Conservation (phyloP, 768 basidiomycete genomes). For the Ramaria rubella region DNA sequence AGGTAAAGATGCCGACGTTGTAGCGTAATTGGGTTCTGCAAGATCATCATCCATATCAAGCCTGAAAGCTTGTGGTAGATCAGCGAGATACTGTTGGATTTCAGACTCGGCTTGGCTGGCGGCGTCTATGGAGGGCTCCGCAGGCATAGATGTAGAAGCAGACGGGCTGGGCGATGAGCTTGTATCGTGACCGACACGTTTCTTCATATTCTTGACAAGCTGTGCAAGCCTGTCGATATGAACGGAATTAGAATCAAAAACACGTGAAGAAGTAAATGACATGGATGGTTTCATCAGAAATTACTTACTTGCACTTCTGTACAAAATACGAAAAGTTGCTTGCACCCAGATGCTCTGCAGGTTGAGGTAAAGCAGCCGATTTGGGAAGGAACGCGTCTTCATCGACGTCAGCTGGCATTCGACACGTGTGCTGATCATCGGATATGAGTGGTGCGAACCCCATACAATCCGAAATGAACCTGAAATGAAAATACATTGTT, state of each 20-base stretch:
- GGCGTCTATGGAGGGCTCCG: constrained; percentile 50
- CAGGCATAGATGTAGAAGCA: constrained; percentile 16
- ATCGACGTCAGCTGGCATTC: constrained; percentile 50
- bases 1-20: too few relatives aligned
- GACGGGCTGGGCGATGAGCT: not conserved
- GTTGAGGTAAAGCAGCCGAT: constrained; percentile 39
- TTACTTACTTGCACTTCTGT: constrained; percentile 54
- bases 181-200: constrained; percentile 24
- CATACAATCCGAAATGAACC: constrained; percentile 65
- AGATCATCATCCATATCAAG: constrained; percentile 32
- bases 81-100: constrained; percentile 45
- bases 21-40: constrained; percentile 11
- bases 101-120: constrained; percentile 53
- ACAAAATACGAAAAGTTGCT: constrained; percentile 43
- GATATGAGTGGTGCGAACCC: constrained; percentile 56
- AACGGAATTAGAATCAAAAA: constrained; percentile 2
- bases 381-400: constrained; percentile 45
- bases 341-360: constrained; percentile 19
- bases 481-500: constrained; percentile 23
- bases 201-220: constrained; percentile 56
- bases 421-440: constrained; percentile 47
- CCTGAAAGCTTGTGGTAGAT: constrained; percentile 46
- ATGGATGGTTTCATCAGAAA: not conserved
- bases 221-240: constrained; percentile 44
- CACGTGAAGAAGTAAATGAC: not conserved